Evolutionary conservation across 345 rosid species (phyloP).

Genomic region (Salix caprea): DNA sequence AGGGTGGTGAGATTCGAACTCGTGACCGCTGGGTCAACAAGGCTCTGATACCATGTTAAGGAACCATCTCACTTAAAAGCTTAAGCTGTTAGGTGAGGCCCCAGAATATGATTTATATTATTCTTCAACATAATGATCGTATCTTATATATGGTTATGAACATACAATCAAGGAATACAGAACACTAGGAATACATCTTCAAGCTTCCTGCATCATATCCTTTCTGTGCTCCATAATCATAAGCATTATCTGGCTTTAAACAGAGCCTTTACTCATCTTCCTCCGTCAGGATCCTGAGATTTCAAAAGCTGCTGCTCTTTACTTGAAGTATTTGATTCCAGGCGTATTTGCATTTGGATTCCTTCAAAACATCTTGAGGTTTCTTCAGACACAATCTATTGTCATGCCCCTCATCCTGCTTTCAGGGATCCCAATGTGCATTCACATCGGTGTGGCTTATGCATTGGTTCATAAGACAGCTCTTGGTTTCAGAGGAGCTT

Average conservation of each 20-base stretch:
- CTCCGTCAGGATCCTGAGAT: conserved; percentile 58
- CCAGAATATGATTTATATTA: no score
- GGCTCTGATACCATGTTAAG: no score
- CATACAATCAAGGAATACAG: conserved; percentile 25
- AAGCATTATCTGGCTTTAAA: conserved; percentile 56
- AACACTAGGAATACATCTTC: conserved; percentile 64
- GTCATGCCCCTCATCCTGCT: conserved; percentile 42
- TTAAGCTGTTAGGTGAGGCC: no score
- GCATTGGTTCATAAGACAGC: conserved; percentile 36
- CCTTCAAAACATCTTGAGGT: conserved; percentile 62
- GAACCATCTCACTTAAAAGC: no score
- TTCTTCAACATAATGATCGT: no score
- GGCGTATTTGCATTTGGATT: conserved; percentile 60
- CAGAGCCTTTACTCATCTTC: conserved; percentile 43
- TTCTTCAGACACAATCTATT: conserved; percentile 71
- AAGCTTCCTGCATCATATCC: conserved; percentile 67
- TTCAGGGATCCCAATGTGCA: conserved; percentile 38
- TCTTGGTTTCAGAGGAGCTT: conserved; percentile 61
- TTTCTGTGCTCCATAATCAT: conserved; percentile 43
- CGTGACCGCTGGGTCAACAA: no score
- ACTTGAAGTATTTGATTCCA: conserved; percentile 57
- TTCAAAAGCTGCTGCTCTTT: conserved; percentile 49
- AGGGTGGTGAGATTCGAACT: no score
- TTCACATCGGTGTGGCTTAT: conserved; percentile 48
- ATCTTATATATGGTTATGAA: neutral